These are phyloP conservation scores for Boletellus emodensis DNA, from an alignment of 768 basidiomycete species.

Conservation along the genomic window DNA sequence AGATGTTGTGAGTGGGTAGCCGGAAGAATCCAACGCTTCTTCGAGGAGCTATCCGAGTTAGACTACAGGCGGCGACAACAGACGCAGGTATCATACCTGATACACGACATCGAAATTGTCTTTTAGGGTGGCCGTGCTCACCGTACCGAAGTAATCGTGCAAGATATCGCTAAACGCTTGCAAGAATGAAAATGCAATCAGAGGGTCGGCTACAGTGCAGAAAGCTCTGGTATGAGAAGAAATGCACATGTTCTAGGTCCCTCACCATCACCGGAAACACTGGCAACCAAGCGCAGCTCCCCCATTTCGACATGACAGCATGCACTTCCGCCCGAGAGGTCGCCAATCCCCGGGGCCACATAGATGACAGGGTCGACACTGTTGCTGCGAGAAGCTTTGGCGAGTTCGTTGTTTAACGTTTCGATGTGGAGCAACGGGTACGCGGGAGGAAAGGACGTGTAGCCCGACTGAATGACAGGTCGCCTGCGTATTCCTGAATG, in stretches of 20 bases:
- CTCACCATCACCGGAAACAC: constrained; percentile 79
- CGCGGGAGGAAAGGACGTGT: constrained; percentile 68
- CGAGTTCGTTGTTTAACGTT: constrained; percentile 69
- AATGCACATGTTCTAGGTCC: background rate
- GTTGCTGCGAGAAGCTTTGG: constrained; percentile 47
- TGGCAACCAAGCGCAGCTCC: constrained; percentile 74
- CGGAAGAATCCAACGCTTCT: constrained; percentile 92
- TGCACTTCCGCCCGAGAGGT: constrained; percentile 50
- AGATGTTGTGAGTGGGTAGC: constrained; percentile 89
- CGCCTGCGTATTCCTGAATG: constrained; percentile 38
- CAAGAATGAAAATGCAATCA: constrained; percentile 86
- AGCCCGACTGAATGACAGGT: constrained; percentile 88
- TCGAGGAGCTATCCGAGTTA: constrained; percentile 65
- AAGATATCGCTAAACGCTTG: constrained; percentile 82
- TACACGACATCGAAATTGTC: constrained; percentile 96
- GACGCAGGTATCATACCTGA: constrained; percentile 50
- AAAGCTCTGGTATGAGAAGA: background rate
- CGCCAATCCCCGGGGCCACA: constrained; percentile 44
- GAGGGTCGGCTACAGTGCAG: constrained; percentile 65
- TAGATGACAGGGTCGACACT: constrained; percentile 75
- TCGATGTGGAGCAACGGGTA: constrained; percentile 87
- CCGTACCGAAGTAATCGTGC: constrained; percentile 81
- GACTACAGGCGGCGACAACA: background rate
- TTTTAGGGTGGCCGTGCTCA: constrained; percentile 73
- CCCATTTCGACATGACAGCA: constrained; percentile 79